These are phyloP conservation scores for Hemileia vastatrix DNA, from an alignment of 1,284 basidiomycete species.

Conservation along the genomic window DNA sequence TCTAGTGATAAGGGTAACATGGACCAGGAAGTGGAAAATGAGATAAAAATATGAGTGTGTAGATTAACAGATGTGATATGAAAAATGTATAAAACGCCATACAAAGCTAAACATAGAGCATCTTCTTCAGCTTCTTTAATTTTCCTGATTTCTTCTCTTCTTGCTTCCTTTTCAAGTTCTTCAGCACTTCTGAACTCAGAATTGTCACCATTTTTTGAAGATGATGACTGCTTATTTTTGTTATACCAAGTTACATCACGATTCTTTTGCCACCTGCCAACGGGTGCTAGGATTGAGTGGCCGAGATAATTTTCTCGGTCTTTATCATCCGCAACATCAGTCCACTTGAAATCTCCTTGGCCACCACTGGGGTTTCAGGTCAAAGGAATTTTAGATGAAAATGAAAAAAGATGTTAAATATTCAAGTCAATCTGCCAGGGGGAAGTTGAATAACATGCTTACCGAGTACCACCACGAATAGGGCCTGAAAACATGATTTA, in stretches of 20 bases:
- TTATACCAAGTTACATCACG: slow-evolving; percentile 15
- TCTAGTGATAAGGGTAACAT: background rate
- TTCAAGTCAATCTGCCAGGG: background rate
- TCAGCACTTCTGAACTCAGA: slow-evolving; percentile 48
- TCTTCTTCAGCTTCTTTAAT: slow-evolving; percentile 80
- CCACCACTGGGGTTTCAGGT: slow-evolving; percentile 53
- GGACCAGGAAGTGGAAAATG: background rate
- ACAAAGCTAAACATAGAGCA: slow-evolving; percentile 68
- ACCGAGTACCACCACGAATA: slow-evolving; percentile 18
- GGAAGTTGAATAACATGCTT: background rate
- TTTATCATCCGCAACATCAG: slow-evolving; percentile 78
- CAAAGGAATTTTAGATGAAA: background rate
- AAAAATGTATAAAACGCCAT: slow-evolving; percentile 33
- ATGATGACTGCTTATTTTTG: background rate
- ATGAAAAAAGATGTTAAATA: background rate
- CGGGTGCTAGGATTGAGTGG: slow-evolving; percentile 81
- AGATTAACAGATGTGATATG: too few relatives aligned
- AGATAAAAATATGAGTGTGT: too few relatives aligned
- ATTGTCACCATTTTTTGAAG: slow-evolving; percentile 63
- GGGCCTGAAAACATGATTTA: slow-evolving; percentile 18
- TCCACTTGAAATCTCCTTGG: slow-evolving; percentile 83
- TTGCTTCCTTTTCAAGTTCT: slow-evolving; percentile 35
- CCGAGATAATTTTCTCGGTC: slow-evolving; percentile 87
- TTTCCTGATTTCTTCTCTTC: slow-evolving; percentile 61
- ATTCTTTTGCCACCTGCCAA: slow-evolving; percentile 77